These are phyloP conservation scores for Aspergillus pseudotamarii DNA, from an alignment of 2,329 filamentous ascomycete species.

Conservation along the genomic window DNA sequence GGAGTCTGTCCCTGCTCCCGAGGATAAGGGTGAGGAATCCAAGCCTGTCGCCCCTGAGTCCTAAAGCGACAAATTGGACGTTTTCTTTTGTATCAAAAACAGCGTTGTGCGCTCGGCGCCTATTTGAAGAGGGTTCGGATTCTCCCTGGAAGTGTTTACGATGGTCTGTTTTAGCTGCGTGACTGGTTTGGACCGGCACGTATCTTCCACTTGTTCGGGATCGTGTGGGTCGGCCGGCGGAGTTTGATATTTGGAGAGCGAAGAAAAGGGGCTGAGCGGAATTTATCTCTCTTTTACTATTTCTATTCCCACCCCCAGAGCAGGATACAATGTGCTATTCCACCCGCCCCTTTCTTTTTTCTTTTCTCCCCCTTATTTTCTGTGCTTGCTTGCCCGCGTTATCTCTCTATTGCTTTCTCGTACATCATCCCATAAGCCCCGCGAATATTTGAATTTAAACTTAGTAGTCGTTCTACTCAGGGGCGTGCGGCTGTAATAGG, in stretches of 20 bases:
- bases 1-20: constrained; percentile 49
- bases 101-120: constrained; percentile 30
- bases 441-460: constrained; percentile 19
- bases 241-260: constrained; percentile 48
- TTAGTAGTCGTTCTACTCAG: constrained; percentile 14
- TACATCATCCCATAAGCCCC: constrained; percentile 16
- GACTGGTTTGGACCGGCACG: constrained; percentile 40
- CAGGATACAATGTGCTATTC: constrained; percentile 42
- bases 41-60: constrained; percentile 40
- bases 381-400: constrained; percentile 13
- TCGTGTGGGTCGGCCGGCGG: constrained; percentile 43
- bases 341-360: constrained; percentile 30
- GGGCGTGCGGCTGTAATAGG: background rate
- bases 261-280: constrained; percentile 45
- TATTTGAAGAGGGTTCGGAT: constrained; percentile 35
- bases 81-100: constrained; percentile 32
- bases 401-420: constrained; percentile 16
- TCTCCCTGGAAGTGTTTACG: constrained; percentile 38
- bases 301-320: constrained; percentile 43
- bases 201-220: constrained; percentile 40
- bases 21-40: constrained; percentile 46
- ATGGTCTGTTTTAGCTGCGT: constrained; percentile 41
- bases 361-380: constrained; percentile 15
- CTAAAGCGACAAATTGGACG: constrained; percentile 30
- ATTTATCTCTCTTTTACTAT: constrained; percentile 46